Conservation (phyloP, 2,329 filamentous ascomycete species). For the Fusarium sp. region DNA sequence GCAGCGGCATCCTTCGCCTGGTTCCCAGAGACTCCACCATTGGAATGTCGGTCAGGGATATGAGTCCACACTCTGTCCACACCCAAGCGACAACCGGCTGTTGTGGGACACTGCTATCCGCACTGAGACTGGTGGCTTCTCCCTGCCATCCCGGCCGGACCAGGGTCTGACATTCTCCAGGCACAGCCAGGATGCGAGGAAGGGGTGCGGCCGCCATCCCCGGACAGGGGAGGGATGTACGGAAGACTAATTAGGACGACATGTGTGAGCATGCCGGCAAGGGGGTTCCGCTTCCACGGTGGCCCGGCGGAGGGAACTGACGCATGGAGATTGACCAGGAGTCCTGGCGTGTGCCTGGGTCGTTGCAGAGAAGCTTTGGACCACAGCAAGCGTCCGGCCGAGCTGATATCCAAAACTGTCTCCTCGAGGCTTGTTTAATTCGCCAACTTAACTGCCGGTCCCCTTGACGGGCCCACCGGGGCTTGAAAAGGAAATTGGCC, state of each 20-base stretch:
- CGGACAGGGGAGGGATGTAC: slow-evolving; percentile 36
- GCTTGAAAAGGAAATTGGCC: slow-evolving; percentile 30
- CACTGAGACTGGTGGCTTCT: slow-evolving; percentile 31
- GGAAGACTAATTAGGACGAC: slow-evolving; percentile 34
- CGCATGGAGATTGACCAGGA: slow-evolving; percentile 38
- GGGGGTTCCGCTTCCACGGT: slow-evolving; percentile 46
- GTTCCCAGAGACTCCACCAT: slow-evolving; percentile 34
- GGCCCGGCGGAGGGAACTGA: slow-evolving; percentile 32
- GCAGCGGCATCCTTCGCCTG: slow-evolving; percentile 46
- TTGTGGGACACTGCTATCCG: slow-evolving; percentile 36
- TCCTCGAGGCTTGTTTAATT: slow-evolving; percentile 33
- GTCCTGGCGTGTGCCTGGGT: slow-evolving; percentile 19
- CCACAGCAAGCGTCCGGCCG: slow-evolving; percentile 23
- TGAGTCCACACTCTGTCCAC: slow-evolving; percentile 34
- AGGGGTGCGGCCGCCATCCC: slow-evolving; percentile 41
- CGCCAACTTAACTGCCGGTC: slow-evolving; percentile 41
- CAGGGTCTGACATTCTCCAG: slow-evolving; percentile 39
- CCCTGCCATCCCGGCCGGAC: slow-evolving; percentile 28
- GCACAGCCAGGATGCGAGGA: slow-evolving; percentile 39
- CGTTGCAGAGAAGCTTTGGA: slow-evolving; percentile 28
- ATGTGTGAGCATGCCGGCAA: slow-evolving; percentile 40
- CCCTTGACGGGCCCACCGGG: slow-evolving; percentile 29
- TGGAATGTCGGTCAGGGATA: slow-evolving; percentile 48
- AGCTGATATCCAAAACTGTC: slow-evolving; percentile 35
- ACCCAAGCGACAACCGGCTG: slow-evolving; percentile 26